Conservation (phyloP, 306 rosid species). For the Vigna trinervia region DNA sequence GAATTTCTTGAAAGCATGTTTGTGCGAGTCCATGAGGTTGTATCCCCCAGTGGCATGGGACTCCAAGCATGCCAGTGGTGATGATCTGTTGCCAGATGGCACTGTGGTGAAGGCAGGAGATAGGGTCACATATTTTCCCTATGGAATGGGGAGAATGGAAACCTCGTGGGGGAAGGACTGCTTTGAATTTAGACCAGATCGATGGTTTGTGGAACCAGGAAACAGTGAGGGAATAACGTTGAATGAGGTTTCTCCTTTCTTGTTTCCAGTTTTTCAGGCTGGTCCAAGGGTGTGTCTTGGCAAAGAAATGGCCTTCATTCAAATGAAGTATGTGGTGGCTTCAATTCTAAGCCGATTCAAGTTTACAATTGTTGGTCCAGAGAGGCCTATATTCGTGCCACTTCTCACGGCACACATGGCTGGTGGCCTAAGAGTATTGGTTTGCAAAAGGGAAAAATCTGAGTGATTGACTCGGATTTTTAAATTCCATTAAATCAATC, state of each 20-base stretch:
- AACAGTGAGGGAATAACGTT: slow-evolving; percentile 35
- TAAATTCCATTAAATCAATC: slow-evolving; percentile 38
- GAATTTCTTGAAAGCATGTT: slow-evolving; percentile 68
- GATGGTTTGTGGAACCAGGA: slow-evolving; percentile 70
- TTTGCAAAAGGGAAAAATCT: slow-evolving; percentile 56
- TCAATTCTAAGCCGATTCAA: slow-evolving; percentile 62
- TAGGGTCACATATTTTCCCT: slow-evolving; percentile 86
- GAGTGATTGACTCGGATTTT: slow-evolving; percentile 14
- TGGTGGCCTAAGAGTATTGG: slow-evolving; percentile 71
- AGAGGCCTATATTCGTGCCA: slow-evolving; percentile 76
- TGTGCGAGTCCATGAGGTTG: slow-evolving; percentile 85
- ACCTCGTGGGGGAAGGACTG: slow-evolving; percentile 79
- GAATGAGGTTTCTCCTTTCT: slow-evolving; percentile 64
- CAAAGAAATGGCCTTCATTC: slow-evolving; percentile 86
- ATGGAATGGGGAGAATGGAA: slow-evolving; percentile 96
- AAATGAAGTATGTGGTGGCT: slow-evolving; percentile 81
- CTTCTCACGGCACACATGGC: slow-evolving; percentile 92
- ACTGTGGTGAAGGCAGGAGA: slow-evolving; percentile 71
- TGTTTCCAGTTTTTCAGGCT: slow-evolving; percentile 83
- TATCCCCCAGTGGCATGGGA: slow-evolving; percentile 96
- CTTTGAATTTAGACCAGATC: slow-evolving; percentile 74
- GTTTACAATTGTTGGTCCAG: slow-evolving; percentile 50
- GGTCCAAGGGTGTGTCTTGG: slow-evolving; percentile 95
- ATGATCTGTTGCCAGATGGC: slow-evolving; percentile 76
- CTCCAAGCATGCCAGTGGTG: slow-evolving; percentile 74